Conservation (phyloP, 192 early-diverging fungal species). For the Allomyces macrogynus region DNA sequence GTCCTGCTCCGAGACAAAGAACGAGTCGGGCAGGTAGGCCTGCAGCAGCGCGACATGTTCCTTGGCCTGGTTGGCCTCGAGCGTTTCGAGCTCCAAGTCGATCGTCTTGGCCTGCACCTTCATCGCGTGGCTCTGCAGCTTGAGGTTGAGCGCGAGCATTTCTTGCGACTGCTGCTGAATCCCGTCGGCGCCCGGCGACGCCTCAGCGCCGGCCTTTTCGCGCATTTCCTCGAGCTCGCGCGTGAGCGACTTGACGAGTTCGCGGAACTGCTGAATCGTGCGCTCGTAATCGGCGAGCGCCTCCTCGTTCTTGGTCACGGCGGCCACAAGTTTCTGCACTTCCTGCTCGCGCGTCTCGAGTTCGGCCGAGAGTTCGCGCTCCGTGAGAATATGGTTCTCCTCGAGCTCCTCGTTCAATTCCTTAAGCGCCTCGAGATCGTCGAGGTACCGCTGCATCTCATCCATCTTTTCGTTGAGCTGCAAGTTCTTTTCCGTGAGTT, state of each 20-base stretch:
- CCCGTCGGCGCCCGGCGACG: neutral
- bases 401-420: constrained; percentile 80
- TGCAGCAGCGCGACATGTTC: constrained; percentile 40
- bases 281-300: constrained; percentile 66
- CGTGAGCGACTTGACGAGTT: constrained; percentile 19
- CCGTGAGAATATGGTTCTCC: constrained; percentile 73
- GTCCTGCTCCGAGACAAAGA: constrained; percentile 59
- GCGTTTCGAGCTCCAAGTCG: constrained; percentile 69
- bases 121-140: constrained; percentile 55
- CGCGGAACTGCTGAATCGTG: constrained; percentile 68
- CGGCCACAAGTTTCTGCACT: neutral
- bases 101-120: constrained; percentile 75
- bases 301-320: constrained; percentile 32
- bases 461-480: constrained; percentile 48
- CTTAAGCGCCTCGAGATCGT: constrained; percentile 76
- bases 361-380: constrained; percentile 65
- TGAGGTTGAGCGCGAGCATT: constrained; percentile 58
- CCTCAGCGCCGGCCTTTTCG: neutral
- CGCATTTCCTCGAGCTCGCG: neutral
- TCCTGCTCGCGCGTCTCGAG: constrained; percentile 24
- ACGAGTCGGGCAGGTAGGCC: constrained; percentile 69
- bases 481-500: constrained; percentile 68
- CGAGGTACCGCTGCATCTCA: constrained; percentile 51
- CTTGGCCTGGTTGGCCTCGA: constrained; percentile 66
- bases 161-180: constrained; percentile 49